Evolutionary conservation across 2,329 filamentous ascomycete species (phyloP), one percentile per base, ranked within the genome.

Genomic region (Aspergillus awamori): DNA sequence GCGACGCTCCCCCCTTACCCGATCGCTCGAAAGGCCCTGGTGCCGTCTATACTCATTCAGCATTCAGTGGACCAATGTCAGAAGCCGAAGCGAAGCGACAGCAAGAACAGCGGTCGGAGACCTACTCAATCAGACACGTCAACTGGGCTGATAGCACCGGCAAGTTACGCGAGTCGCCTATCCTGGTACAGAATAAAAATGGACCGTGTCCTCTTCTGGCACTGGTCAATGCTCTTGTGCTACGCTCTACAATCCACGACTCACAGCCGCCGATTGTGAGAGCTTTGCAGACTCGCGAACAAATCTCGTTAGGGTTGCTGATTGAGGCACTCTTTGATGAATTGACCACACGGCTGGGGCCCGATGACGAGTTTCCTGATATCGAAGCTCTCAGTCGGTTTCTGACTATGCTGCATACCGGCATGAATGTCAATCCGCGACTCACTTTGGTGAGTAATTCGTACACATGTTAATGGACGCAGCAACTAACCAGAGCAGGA

Each of bases 361-460:
- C 86, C 0, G 85, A 86, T 52, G 86, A 88, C 36, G 81, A 87
- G 15, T 78, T 98, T 24, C 94, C 94, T 0, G 95, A 98, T 73
- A 89, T 98, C 8, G 86, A 89, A 38, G 93, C 97, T 61, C 82
- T 99, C 1, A 96, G 97, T 74, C 83, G 85, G 6, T 99, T 99
- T 71, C 81, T 99, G 2, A 86, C 95, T 59, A 91, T 92, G 48
- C 80, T 99, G 2, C 92, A 97, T 69, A 98, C 93, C 0, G 95
- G 95, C 39, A 97, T 99, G 91, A 99, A 98, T 70, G 94, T 98
- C 60, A 99, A 99, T 66, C 95, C 95, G 2, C 87, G 90, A 20
- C 95, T 97, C 65, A 84, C 96, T 7, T 84, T 91, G 2, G 83
- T 75, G 70, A 61, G 65, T 54, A 33, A 13, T n/a, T 15, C 20